Evolutionary conservation across 140 eudicot genomes (phyloP).

Genomic region (Bidens hawaiensis): DNA sequence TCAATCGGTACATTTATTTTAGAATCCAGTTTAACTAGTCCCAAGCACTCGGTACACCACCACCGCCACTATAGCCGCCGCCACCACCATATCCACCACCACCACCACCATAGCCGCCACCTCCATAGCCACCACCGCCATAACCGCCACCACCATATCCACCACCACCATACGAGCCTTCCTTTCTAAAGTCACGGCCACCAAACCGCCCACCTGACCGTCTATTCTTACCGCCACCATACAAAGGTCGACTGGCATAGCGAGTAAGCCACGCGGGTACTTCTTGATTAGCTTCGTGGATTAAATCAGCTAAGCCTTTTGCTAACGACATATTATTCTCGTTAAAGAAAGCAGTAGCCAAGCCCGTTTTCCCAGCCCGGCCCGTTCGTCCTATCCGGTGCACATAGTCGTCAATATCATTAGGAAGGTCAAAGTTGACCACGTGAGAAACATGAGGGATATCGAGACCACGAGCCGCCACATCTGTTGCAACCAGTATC

Average conservation of each 20-base stretch:
- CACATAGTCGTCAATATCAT: constrained; percentile 42
- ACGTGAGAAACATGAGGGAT: constrained; percentile 50
- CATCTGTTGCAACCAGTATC: constrained; percentile 41
- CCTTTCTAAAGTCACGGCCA: constrained; percentile 74
- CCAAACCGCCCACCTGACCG: constrained; percentile 85
- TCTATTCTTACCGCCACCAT: constrained; percentile 61
- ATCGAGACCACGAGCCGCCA: constrained; percentile 50
- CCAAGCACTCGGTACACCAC: constrained; percentile 45
- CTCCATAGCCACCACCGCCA: constrained; percentile 23
- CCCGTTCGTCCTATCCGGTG: constrained; percentile 87
- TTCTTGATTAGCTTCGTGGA: constrained; percentile 83
- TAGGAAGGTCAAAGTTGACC: constrained; percentile 47
- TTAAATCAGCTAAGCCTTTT: constrained; percentile 60
- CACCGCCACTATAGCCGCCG: constrained; percentile 10
- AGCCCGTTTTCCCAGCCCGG: constrained; percentile 67
- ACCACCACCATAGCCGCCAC: constrained; percentile 10
- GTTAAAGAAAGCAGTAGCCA: constrained; percentile 46
- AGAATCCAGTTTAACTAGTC: constrained; percentile 13
- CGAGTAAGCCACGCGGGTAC: constrained; percentile 80
- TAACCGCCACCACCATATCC: constrained; percentile 33
- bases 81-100: constrained; percentile 9
- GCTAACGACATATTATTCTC: constrained; percentile 47
- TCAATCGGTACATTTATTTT: constrained; percentile 31
- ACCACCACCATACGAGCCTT: constrained; percentile 34
- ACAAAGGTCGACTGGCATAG: constrained; percentile 57